Conservation (phyloP, 352 stramenopile species). For the Phytophthora tubulina region DNA sequence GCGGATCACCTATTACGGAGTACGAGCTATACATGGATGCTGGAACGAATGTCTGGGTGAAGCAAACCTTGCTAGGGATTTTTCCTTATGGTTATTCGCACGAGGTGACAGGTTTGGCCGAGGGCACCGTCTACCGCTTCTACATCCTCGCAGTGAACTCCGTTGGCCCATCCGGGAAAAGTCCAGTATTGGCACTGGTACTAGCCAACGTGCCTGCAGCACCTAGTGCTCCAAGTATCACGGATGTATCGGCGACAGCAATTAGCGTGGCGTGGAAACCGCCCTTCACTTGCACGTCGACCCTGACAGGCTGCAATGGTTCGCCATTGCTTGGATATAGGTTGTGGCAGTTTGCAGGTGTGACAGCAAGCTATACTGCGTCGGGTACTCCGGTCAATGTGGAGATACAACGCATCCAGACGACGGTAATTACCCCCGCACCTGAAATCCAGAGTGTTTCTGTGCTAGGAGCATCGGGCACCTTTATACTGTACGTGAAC, state of each 20-base stretch:
- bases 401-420: slow-evolving; percentile 93
- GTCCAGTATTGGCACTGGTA: slow-evolving; percentile 90
- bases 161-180: slow-evolving; percentile 82
- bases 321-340: slow-evolving; percentile 92
- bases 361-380: slow-evolving; percentile 75
- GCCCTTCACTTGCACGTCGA: slow-evolving; percentile 72
- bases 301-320: slow-evolving; percentile 78
- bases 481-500: slow-evolving; percentile 83
- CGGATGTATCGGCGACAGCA: slow-evolving; percentile 68
- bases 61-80: slow-evolving; percentile 51
- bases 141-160: slow-evolving; percentile 92
- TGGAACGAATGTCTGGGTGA: slow-evolving; percentile 54
- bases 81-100: slow-evolving; percentile 70
- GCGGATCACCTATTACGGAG: slow-evolving; percentile 89
- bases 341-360: slow-evolving; percentile 93
- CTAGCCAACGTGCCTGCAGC: slow-evolving; percentile 82
- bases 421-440: slow-evolving; percentile 63
- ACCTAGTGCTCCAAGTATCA: slow-evolving; percentile 56
- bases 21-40: slow-evolving; percentile 95
- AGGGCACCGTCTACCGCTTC: slow-evolving; percentile 94
- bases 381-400: slow-evolving; percentile 81
- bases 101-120: slow-evolving; percentile 53
- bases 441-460: slow-evolving; percentile 83
- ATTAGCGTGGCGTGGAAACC: slow-evolving; percentile 81
- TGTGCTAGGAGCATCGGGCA: slow-evolving; percentile 64